Evolutionary conservation across 2,329 filamentous ascomycete genomes (phyloP).

Genomic region (Fusarium solani-melongenae): DNA sequence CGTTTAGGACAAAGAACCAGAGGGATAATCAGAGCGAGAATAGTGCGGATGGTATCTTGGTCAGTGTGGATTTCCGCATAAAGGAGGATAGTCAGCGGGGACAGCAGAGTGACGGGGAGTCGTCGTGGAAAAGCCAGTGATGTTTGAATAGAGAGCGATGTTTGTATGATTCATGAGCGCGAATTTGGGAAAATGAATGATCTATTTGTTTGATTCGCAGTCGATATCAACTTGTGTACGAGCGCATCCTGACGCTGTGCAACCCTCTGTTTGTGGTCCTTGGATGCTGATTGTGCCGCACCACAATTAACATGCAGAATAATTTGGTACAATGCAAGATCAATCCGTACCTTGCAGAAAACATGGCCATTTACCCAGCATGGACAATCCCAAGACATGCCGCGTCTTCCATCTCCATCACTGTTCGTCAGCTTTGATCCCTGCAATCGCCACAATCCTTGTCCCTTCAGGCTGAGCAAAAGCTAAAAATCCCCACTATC

Average conservation of each 20-base stretch:
- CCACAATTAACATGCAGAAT: background rate
- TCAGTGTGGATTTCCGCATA: slow-evolving; percentile 51
- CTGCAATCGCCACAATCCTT: background rate
- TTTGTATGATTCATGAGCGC: background rate
- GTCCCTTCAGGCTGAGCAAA: background rate
- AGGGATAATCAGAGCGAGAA: slow-evolving; percentile 39
- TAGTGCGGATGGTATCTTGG: slow-evolving; percentile 48
- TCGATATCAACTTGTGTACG: background rate
- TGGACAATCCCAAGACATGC: background rate
- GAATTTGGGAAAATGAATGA: background rate
- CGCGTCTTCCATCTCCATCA: background rate
- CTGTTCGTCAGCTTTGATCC: background rate
- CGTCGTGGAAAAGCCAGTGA: slow-evolving; percentile 3
- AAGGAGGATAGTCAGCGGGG: slow-evolving; percentile 39
- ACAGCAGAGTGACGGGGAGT: slow-evolving; percentile 16
- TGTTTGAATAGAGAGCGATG: background rate
- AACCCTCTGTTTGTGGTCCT: background rate
- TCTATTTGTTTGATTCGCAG: background rate
- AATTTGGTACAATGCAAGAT: background rate
- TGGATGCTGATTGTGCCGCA: background rate
- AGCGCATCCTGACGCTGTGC: background rate
- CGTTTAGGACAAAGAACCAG: slow-evolving; percentile 31
- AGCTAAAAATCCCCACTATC: background rate
- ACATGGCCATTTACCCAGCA: background rate
- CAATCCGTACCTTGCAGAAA: background rate